Evolutionary conservation across 805 yeast genomes (phyloP).

Genomic region (Jamesozyma gamospora): DNA sequence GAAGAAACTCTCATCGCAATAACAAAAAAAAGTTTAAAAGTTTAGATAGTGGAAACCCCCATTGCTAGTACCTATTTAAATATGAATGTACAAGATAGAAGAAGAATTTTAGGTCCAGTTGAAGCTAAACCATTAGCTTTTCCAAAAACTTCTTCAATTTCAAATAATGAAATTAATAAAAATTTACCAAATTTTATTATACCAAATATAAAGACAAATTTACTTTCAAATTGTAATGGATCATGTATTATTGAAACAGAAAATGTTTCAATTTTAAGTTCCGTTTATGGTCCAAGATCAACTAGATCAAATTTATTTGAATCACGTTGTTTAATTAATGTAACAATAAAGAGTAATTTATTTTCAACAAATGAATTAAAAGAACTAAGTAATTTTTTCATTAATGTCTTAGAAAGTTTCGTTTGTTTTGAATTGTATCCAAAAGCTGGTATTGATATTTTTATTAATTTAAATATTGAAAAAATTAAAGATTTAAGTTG

Average conservation of each 20-base stretch:
- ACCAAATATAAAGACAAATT: constrained; percentile 40
- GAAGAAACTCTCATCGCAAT: no score
- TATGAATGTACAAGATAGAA: constrained; percentile 48
- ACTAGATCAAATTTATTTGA: constrained; percentile 55
- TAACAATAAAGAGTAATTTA: constrained; percentile 32
- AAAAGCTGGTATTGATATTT: constrained; percentile 77
- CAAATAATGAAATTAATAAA: constrained; percentile 1
- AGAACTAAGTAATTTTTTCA: constrained; percentile 35
- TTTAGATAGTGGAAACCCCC: no score
- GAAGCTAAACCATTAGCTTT: constrained; percentile 47
- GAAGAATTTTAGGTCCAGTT: constrained; percentile 78
- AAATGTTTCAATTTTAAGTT: constrained; percentile 41
- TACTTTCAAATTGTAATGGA: constrained; percentile 66
- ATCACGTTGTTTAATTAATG: constrained; percentile 55
- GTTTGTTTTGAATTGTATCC: constrained; percentile 63
- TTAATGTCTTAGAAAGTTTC: constrained; percentile 31
- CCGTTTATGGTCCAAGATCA: constrained; percentile 87
- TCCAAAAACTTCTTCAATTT: constrained; percentile 6
- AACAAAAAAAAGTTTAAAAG: no score
- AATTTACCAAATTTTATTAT: background rate
- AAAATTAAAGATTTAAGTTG: constrained; percentile 6
- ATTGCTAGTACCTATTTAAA: background rate
- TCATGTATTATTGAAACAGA: constrained; percentile 70
- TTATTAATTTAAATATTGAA: constrained; percentile 47
- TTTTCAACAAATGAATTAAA: constrained; percentile 24